Evolutionary conservation across 257 asterid species (phyloP).

Genomic region (Pogostemon cablin): DNA sequence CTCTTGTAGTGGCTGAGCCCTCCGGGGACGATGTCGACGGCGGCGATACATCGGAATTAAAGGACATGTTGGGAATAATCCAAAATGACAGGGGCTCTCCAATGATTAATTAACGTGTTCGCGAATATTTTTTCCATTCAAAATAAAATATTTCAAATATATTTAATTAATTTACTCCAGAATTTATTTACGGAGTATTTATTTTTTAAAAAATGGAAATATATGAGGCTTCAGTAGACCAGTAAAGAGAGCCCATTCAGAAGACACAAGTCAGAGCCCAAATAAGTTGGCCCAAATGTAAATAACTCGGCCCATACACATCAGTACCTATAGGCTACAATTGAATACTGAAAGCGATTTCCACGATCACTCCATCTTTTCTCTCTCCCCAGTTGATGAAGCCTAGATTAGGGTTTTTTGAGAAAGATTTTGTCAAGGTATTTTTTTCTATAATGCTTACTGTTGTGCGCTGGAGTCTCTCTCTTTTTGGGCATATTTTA

Average conservation of each 20-base stretch:
- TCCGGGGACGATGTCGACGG: conserved; percentile 47
- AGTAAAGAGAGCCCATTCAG: not conserved
- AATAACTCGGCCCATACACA: conserved; percentile 11
- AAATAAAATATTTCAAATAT: no score
- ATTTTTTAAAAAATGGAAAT: no score
- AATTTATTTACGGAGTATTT: no score
- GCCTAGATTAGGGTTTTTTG: conserved; percentile 36
- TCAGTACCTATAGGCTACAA: not conserved
- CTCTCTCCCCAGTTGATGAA: conserved; percentile 27
- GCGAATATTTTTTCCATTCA: no score
- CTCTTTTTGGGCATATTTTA: no score
- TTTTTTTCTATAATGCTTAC: not conserved
- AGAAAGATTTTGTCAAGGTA: conserved; percentile 25
- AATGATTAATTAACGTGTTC: not conserved
- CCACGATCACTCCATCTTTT: conserved; percentile 32
- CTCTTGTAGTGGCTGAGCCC: conserved; percentile 44
- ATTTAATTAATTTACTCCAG: no score
- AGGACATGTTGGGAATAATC: conserved; percentile 46
- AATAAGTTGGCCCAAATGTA: conserved; percentile 10
- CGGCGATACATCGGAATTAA: conserved; percentile 49
- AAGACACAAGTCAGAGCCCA: not conserved
- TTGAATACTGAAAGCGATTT: conserved; percentile 4
- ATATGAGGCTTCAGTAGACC: not conserved
- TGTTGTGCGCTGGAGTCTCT: no score
- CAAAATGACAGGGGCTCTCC: not conserved